Evolutionary conservation across 306 rosid genomes (phyloP).

Genomic region (Cicer chorassanicum): DNA sequence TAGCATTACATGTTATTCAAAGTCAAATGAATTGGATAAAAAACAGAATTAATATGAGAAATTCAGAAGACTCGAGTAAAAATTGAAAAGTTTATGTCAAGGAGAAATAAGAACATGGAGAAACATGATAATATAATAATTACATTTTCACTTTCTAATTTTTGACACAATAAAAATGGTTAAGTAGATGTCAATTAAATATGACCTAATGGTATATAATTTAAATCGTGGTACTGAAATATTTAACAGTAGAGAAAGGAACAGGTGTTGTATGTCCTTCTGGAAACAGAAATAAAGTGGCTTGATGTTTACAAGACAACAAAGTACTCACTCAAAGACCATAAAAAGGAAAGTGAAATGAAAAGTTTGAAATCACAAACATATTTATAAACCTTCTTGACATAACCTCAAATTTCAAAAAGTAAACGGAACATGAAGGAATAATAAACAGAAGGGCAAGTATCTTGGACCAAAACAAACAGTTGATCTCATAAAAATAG

Average conservation of each 20-base stretch:
- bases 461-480: conserved; percentile 33
- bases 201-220: background rate
- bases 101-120: conserved; percentile 25
- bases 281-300: conserved; percentile 28
- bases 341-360: conserved; percentile 3
- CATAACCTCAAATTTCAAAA: conserved; percentile 20
- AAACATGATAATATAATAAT: conserved; percentile 17
- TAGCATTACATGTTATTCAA: conserved; percentile 40
- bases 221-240: conserved; percentile 28
- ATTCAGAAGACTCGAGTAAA: conserved; percentile 26
- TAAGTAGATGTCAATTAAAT: conserved; percentile 12
- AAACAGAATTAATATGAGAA: conserved; percentile 19
- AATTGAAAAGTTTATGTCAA: conserved; percentile 34
- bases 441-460: background rate
- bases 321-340: conserved; percentile 28
- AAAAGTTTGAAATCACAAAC: conserved; percentile 27
- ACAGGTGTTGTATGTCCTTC: conserved; percentile 12
- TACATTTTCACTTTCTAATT: conserved; percentile 36
- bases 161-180: conserved; percentile 20
- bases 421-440: conserved; percentile 17
- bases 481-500: conserved; percentile 5
- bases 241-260: conserved; percentile 32
- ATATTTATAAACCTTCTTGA: conserved; percentile 22
- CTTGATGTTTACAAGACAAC: conserved; percentile 15
- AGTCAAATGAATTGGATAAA: conserved; percentile 18